Evolutionary conservation across 1,139 yeast genomes (phyloP).

Genomic region (Debaryomycetaceae sp.): DNA sequence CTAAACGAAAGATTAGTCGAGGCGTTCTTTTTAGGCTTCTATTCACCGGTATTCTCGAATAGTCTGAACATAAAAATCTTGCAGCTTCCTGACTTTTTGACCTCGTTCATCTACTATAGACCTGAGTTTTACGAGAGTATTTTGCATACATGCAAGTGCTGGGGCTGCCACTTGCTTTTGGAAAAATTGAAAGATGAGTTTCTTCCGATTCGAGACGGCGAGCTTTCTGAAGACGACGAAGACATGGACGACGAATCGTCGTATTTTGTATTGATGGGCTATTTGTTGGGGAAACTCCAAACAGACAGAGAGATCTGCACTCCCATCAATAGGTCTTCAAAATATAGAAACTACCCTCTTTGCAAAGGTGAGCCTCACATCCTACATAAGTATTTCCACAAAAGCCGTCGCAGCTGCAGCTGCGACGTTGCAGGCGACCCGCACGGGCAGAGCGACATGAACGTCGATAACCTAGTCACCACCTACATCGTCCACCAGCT

Average conservation of each 20-base stretch:
- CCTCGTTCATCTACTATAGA: slow-evolving; percentile 38
- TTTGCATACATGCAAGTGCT: slow-evolving; percentile 36
- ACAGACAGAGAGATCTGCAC: slow-evolving; percentile 39
- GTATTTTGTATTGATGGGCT: slow-evolving; percentile 32
- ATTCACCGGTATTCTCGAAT: slow-evolving; percentile 11
- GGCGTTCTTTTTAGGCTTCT: slow-evolving; percentile 31
- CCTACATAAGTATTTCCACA: slow-evolving; percentile 32
- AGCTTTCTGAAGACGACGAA: slow-evolving; percentile 10
- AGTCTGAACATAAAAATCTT: slow-evolving; percentile 22
- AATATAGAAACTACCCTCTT: slow-evolving; percentile 30
- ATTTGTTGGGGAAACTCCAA: slow-evolving; percentile 34
- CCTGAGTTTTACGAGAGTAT: slow-evolving; percentile 36
- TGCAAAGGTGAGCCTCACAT: slow-evolving; percentile 39
- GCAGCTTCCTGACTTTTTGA: slow-evolving; percentile 37
- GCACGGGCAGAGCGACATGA: slow-evolving; percentile 17
- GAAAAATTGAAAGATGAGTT: slow-evolving; percentile 21
- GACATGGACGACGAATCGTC: slow-evolving; percentile 25
- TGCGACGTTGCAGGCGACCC: slow-evolving; percentile 25
- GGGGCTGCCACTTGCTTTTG: slow-evolving; percentile 34
- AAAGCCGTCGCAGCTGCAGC: slow-evolving; percentile 13
- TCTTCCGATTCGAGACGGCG: slow-evolving; percentile 19
- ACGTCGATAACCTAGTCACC: slow-evolving; percentile 35
- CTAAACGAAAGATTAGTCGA: slow-evolving; percentile 36
- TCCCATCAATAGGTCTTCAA: slow-evolving; percentile 27
- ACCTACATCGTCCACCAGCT: slow-evolving; percentile 37